These are phyloP conservation scores for Podila epicladia DNA, from an alignment of 192 early-diverging fungal species.

Conservation along the genomic window DNA sequence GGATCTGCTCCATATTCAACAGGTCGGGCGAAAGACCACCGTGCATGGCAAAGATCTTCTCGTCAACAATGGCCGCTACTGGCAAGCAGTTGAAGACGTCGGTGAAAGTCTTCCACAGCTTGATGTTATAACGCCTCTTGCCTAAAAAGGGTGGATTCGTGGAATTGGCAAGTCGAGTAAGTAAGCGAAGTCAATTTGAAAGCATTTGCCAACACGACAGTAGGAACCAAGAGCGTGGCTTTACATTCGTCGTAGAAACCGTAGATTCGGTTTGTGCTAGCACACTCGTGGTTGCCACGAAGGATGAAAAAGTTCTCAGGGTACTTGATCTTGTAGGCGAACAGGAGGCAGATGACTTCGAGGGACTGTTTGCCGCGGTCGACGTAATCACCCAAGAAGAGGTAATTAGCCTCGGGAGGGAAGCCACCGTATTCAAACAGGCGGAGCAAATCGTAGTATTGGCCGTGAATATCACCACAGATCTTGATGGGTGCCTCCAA, in stretches of 20 bases:
- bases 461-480: conserved; percentile 94
- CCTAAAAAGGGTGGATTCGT: conserved; percentile 54
- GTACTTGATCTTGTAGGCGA: conserved; percentile 99
- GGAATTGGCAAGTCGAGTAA: background rate
- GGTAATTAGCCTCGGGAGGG: conserved; percentile 97
- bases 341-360: conserved; percentile 96
- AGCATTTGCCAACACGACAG: background rate
- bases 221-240: conserved; percentile 6
- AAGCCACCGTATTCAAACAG: conserved; percentile 98
- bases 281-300: conserved; percentile 98
- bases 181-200: background rate
- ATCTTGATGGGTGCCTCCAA: conserved; percentile 96
- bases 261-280: conserved; percentile 97
- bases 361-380: conserved; percentile 98
- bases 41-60: conserved; percentile 99
- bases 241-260: conserved; percentile 99
- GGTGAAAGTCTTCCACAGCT: conserved; percentile 99
- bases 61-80: conserved; percentile 97
- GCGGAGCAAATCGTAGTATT: conserved; percentile 97
- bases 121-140: conserved; percentile 98
- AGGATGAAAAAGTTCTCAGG: conserved; percentile 99
- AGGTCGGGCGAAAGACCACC: conserved; percentile 98
- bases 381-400: conserved; percentile 98
- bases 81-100: conserved; percentile 99
- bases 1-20: conserved; percentile 97